Base-by-base conservation (phyloP, 148 eudicot species). In the Vaccinium corymbosum region DNA sequence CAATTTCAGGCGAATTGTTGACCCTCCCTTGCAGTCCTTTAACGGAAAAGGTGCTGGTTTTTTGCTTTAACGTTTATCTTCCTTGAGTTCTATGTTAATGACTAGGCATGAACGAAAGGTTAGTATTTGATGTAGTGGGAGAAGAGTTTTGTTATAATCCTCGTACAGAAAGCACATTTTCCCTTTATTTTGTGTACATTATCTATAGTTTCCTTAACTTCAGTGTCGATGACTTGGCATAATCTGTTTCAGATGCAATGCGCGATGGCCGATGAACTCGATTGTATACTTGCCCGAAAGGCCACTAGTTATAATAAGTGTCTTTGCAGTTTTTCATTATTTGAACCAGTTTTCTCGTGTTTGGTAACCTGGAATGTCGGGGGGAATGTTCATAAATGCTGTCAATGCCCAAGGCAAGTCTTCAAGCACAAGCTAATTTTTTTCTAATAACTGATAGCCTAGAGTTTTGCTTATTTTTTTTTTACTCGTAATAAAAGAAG, bases 1-100 rank as follows among this genome's bases (percentile, higher is more conserved):
- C 88, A 96, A 96, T 88, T 96, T 92, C 71, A 90, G 94, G 82
- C 93, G 94, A 22, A 88, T 92, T 88, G 95, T 89, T 79, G 98
- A 96, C 85, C 99, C 99, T 85, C 89, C 97, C 10, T 52, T 90
- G 74, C 89, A 90, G 85, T 86, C 90, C 17, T 85, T 89, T 66
- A 80, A 80, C 74, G 70, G 85, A 57, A 91, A 93, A 86, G 95
- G 94, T 93, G 66, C 32, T 16, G 48, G 53, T 38, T 61, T 7
- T 15, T 57, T 14, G 13, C 12, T 51, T 51, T 51, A 51, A 11
- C 13, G 1, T 51, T 11, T 51, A 51, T 51, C 7, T 51, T 51
- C 53, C 13, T 51, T 51, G 53, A 42, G 46, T 42, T 51, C 53
- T 51, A 11, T 51, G 53, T 51, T 8, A 51, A 51, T 51, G 53